A percentile compares a stretch with the other conserved stretches of the same genome.
Evolutionary conservation across 192 early-diverging fungal genomes (phyloP).

Genomic region (Entomortierella lignicola): DNA sequence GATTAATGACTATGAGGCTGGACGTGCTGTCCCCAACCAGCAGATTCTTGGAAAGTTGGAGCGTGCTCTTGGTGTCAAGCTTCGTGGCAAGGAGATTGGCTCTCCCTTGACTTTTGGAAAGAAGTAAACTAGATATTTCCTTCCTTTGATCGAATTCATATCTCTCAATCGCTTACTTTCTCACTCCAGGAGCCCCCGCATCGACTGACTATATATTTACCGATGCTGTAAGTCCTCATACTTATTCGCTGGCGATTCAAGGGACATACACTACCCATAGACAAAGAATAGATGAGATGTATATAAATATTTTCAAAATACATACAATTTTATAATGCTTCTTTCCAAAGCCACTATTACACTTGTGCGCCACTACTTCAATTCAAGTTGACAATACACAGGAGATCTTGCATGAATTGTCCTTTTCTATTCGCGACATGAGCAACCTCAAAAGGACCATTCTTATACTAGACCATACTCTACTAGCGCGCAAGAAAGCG

Average conservation of each 20-base stretch:
- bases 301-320: background rate
- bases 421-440: conserved; percentile 18
- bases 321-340: too few species aligned
- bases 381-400: background rate
- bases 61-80: conserved; percentile 87
- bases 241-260: background rate
- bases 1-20: conserved; percentile 92
- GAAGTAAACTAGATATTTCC: conserved; percentile 26
- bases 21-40: conserved; percentile 89
- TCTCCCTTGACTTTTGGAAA: conserved; percentile 51
- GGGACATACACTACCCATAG: background rate
- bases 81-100: conserved; percentile 79
- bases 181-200: too few species aligned
- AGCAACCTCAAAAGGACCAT: conserved; percentile 24
- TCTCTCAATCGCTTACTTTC: background rate
- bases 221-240: background rate
- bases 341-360: too few species aligned
- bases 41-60: conserved; percentile 92
- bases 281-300: background rate
- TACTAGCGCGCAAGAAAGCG: conserved; percentile 15
- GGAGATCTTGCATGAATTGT: too few species aligned
- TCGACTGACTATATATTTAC: too few species aligned
- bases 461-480: conserved; percentile 42
- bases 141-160: background rate
- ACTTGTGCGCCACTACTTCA: background rate